Evolutionary conservation across 345 rosid genomes (phyloP), one percentile per base, ranked within the genome.

Genomic region (Linum usitatissimum): DNA sequence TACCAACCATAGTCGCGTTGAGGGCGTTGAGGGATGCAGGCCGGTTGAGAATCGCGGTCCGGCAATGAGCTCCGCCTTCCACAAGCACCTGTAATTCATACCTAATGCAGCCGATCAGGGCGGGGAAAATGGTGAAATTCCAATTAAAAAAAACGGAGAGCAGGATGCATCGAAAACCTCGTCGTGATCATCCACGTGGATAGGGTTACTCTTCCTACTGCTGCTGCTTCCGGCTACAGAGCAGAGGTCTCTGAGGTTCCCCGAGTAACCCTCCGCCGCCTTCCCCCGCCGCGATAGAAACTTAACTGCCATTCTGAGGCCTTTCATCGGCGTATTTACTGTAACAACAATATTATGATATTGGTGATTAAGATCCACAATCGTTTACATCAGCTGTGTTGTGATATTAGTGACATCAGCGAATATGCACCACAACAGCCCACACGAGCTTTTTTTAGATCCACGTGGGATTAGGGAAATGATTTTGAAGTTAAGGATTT

Each of bases 11-110:
- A 3, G 73, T 77, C 64, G 86, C 77, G 70, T 68, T 87, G 72
- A 93, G 88, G 17, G 96, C 97, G 71, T 93, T 93, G 53, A 93
- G 97, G 14, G 68, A 79, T 15, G 88, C 69, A n/a, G 97, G 87
- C 57, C 97, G 80, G 53, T 90, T 87, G 61, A 87, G 92, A 79
- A 93, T 76, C 55, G 90, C 97, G 38, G 84, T 76, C 48, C 92
- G 85, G 20, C 87, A 87, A 68, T 78, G 66, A 34, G 83, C 85
- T 66, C 67, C 82, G 53, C 86, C 91, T 78, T 90, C 88, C 30
- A 87, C 84, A 40, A 89, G 67, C 6, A 93, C 90, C 99, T 90
- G 73, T 9, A 9, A 14, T 19, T 30, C 14, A n/a, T 1, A 58
- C 9, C 6, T 8, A 38, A 54, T 15, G 7, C 19, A 30, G 5